A percentile compares a stretch with the other conserved stretches of the same genome.
Evolutionary conservation across 352 stramenopile genomes (phyloP).

Genomic region (Globisporangium sylvaticum): DNA sequence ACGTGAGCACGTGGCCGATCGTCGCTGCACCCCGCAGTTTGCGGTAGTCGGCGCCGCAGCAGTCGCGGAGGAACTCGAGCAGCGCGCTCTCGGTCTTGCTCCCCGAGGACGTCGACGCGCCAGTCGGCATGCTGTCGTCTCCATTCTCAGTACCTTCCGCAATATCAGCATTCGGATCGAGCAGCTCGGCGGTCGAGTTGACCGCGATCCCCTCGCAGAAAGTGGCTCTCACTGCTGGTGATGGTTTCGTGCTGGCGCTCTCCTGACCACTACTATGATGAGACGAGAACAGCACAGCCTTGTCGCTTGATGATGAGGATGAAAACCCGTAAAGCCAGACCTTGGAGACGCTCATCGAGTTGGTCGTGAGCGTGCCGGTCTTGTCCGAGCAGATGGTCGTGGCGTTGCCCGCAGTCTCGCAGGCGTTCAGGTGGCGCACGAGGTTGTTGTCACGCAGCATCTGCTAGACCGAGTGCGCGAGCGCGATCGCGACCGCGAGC

Average conservation of each 20-base stretch:
- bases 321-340: conserved; percentile 38
- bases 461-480: conserved; percentile 90
- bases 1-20: conserved; percentile 58
- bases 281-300: background rate
- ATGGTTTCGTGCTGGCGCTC: background rate
- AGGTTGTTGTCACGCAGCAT: conserved; percentile 97
- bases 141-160: background rate
- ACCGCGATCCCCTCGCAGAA: conserved; percentile 73
- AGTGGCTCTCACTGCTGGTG: background rate
- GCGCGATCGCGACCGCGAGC: conserved; percentile 85
- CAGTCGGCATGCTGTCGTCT: background rate
- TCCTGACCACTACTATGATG: background rate
- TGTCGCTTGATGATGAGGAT: background rate
- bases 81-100: conserved; percentile 52
- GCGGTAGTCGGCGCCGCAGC: conserved; percentile 30
- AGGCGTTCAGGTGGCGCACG: conserved; percentile 93
- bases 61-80: conserved; percentile 26
- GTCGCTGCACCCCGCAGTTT: conserved; percentile 16
- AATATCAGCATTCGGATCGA: background rate
- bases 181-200: conserved; percentile 77
- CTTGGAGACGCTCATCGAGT: conserved; percentile 93
- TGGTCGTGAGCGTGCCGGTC: conserved; percentile 94
- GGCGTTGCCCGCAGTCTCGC: conserved; percentile 96
- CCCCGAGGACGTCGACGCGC: conserved; percentile 28
- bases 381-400: conserved; percentile 97